Evolutionary conservation across 352 stramenopile species (phyloP).

Genomic region (Phytophthora europaea): DNA sequence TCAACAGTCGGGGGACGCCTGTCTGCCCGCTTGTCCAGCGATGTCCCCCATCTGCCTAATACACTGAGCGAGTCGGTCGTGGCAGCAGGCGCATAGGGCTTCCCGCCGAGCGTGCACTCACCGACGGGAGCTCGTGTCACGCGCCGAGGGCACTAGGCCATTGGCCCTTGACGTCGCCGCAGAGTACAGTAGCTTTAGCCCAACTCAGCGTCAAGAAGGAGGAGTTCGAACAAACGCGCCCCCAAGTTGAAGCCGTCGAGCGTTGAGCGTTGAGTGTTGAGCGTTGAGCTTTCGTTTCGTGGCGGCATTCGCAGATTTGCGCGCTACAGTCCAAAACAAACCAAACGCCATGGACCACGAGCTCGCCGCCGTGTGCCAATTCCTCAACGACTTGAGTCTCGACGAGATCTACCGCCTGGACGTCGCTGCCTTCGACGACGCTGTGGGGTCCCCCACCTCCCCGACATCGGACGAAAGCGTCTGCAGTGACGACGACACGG

Average conservation of each 20-base stretch:
- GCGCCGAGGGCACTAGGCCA: background rate
- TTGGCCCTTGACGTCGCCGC: background rate
- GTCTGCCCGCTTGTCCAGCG: background rate
- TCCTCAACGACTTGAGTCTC: slow-evolving; percentile 39
- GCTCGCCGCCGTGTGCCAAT: slow-evolving; percentile 34
- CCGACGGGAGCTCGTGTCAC: background rate
- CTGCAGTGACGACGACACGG: slow-evolving; percentile 11
- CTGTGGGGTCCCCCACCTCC: no score
- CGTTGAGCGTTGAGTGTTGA: no score
- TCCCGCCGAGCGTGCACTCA: background rate
- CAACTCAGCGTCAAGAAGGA: slow-evolving; percentile 7
- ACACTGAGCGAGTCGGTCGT: background rate
- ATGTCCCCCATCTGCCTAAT: background rate
- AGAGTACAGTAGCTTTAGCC: background rate
- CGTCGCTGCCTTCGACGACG: background rate
- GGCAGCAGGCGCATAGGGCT: slow-evolving; percentile 4
- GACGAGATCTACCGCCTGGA: slow-evolving; percentile 39
- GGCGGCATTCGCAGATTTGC: slow-evolving; percentile 30
- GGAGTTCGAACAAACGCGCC: no score
- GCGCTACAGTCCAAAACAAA: background rate
- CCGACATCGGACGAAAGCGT: slow-evolving; percentile 4
- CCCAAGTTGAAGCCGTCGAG: slow-evolving; percentile 10
- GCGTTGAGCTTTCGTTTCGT: background rate
- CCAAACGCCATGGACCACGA: slow-evolving; percentile 23
- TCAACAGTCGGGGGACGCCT: background rate